Base-by-base conservation (phyloP, 78 protist species). In the Mastigamoeba balamuthi region DNA sequence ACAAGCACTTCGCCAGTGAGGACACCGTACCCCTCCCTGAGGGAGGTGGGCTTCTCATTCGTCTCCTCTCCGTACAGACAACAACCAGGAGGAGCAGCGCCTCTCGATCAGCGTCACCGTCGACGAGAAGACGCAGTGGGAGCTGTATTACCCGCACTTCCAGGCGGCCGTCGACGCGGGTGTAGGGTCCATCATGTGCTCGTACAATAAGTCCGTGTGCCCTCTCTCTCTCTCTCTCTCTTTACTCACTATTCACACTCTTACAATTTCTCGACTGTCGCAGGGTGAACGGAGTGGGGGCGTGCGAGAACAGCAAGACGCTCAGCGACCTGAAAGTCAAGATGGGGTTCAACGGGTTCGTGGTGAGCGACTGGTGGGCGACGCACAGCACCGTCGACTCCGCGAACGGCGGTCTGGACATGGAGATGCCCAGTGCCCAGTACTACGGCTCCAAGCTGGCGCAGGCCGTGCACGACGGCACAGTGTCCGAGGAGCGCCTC, bases 171-270 rank as follows among this genome's bases (percentile, higher is more conserved):
- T 80, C 35, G 53, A 1, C 38, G 85, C 85, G 1, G 85, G 41
- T 38, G 78, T 80, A n/a, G 85, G 76, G 27, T 7, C 85, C 0
- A 58, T 80, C 64, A 80, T 80, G 85, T 72, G 85, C 53, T 42
- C 76, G 1, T 80, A 80, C 77, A 80, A 80, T 71, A 72, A 48
- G 58, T 48, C 17, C 17, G 58, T 17, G 33, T 48, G 58, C 58
- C 17, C 33, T 48, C 58, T 48, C 17, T 17, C 17, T 48, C 33
- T 48, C 58, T 17, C 17, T 25, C 58, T 25, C 58, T 48, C 58
- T 17, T 48, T 48, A n/a, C n/a, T n/a, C n/a, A n/a, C n/a, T n/a
- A n/a, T n/a, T n/a, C n/a, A n/a, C n/a, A n/a, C n/a, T n/a, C n/a
- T n/a, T n/a, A n/a, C n/a, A n/a, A n/a, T n/a, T n/a, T n/a, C n/a